Percentiles rank a stretch among this genome's conserved stretches.
Conservation (phyloP, 139 green algal genomes). For the Haematococcus sp. region DNA sequence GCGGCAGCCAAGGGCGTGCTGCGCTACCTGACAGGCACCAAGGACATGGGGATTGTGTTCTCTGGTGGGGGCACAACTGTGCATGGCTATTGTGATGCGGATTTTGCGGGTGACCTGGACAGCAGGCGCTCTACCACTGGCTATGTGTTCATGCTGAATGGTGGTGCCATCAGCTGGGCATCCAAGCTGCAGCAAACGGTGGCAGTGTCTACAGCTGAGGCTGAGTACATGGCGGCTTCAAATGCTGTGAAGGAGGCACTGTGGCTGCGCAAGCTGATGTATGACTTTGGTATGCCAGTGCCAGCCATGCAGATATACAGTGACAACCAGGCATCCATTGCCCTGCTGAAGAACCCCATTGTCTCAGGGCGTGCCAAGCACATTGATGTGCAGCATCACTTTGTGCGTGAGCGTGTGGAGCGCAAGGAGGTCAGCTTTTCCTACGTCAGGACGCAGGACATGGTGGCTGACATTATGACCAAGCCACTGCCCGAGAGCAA, state of each 20-base stretch:
- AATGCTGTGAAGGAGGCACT: slow-evolving; percentile 43
- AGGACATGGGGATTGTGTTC: slow-evolving; percentile 19
- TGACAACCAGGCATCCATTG: slow-evolving; percentile 46
- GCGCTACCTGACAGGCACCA: slow-evolving; percentile 28
- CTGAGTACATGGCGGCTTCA: slow-evolving; percentile 48
- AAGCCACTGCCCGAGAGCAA: slow-evolving; percentile 27
- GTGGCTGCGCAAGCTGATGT: slow-evolving; percentile 34
- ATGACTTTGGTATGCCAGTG: slow-evolving; percentile 14
- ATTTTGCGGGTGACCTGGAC: slow-evolving; percentile 37
- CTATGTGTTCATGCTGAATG: slow-evolving; percentile 39
- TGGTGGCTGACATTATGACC: slow-evolving; percentile 32
- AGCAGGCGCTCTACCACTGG: slow-evolving; percentile 40
- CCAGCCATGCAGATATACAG: not conserved
- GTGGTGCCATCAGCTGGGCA: slow-evolving; percentile 38
- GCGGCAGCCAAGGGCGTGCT: slow-evolving; percentile 29
- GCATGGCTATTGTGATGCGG: slow-evolving; percentile 45
- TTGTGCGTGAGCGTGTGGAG: slow-evolving; percentile 24
- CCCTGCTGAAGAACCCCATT: slow-evolving; percentile 27
- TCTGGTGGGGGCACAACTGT: not conserved
- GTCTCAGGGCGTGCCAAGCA: slow-evolving; percentile 33
- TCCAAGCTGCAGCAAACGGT: slow-evolving; percentile 47
- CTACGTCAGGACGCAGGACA: slow-evolving; percentile 17
- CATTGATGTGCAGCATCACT: slow-evolving; percentile 42
- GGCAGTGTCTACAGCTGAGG: slow-evolving; percentile 39
- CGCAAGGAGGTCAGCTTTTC: slow-evolving; percentile 16